Evolutionary conservation across 2,329 filamentous ascomycete species (phyloP).

Genomic region (Diplocarpon mali): DNA sequence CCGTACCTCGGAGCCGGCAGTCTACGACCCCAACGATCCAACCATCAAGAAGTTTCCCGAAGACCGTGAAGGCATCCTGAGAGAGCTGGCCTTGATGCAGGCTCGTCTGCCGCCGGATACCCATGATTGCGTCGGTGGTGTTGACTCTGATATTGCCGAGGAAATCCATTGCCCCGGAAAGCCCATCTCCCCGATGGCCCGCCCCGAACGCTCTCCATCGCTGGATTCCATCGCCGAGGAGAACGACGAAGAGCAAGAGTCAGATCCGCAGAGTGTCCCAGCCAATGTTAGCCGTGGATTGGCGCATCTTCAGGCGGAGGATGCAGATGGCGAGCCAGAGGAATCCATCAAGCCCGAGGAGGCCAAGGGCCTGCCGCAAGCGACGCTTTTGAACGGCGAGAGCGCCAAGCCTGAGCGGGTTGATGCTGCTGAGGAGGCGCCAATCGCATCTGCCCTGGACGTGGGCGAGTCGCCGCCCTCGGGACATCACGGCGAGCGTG

Average conservation of each 20-base stretch:
- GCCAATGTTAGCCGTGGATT: background rate
- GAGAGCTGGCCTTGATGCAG: constrained; percentile 17
- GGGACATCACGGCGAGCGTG: background rate
- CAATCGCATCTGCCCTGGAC: background rate
- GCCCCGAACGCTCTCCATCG: constrained; percentile 14
- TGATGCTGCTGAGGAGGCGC: background rate
- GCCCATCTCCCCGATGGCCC: background rate
- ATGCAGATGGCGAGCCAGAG: background rate
- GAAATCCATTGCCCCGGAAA: constrained; percentile 2
- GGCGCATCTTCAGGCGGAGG: background rate
- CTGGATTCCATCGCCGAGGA: constrained; percentile 21
- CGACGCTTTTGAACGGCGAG: background rate
- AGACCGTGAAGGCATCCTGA: constrained; percentile 19
- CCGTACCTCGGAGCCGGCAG: constrained; percentile 1
- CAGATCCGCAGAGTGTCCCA: background rate
- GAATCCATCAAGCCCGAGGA: background rate
- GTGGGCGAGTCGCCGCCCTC: too few species aligned
- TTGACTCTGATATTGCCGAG: background rate
- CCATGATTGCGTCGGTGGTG: constrained; percentile 4
- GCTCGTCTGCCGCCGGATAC: constrained; percentile 19
- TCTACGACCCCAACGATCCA: constrained; percentile 23
- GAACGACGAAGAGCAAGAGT: constrained; percentile 11
- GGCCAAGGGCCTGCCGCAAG: background rate
- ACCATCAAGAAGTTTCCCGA: constrained; percentile 22
- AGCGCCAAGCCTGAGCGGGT: background rate